Base-by-base conservation (phyloP, 768 basidiomycete genomes). In the Clavaria fumosa region DNA sequence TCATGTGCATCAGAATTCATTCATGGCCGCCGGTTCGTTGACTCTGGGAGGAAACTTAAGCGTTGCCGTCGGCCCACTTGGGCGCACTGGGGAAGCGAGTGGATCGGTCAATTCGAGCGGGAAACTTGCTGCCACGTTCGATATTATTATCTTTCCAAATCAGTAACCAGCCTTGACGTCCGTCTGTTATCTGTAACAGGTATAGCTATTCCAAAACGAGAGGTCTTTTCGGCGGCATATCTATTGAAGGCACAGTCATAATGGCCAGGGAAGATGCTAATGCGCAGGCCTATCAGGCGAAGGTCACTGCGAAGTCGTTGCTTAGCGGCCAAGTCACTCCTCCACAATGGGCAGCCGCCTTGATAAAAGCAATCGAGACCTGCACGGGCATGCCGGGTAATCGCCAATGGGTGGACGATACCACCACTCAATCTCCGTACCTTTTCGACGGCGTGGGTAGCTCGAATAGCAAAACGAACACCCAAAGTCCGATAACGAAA, bases 191-290 rank as follows among this genome's bases (percentile, higher is more conserved):
- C n/a, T n/a, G n/a, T n/a, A n/a, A n/a, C n/a, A 83, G 80, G 78
- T 86, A 88, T 55, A 83, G 78, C 51, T 89, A 89, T 51, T 82
- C 79, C 5, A 93, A 91, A 55, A 90, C 90, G 1, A 74, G 83
- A 38, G 93, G 93, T 15, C 69, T 96, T 3, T 96, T 95, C 43
- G 91, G 93, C 21, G 93, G 93, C 4, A 66, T 95, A 7, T 88
- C 84, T 12, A 54, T 85, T 7, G 82, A 85, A 60, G 89, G 89
- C 9, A 84, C 82, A 1, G 77, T 95, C 35, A 90, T 97, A 42
- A 69, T 95, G 11, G 93, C 95, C 56, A 73, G 93, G 26, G 82
- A 89, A 50, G 93, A 99, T 54, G 86, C 89, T 6, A 96, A 95
- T 51, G 62, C 72, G 1, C 65, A 77, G 34, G 91, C 91, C 2